Evolutionary conservation across 345 rosid species (phyloP), one percentile per base, ranked within the genome.

Genomic region (Raphanus sativus): DNA sequence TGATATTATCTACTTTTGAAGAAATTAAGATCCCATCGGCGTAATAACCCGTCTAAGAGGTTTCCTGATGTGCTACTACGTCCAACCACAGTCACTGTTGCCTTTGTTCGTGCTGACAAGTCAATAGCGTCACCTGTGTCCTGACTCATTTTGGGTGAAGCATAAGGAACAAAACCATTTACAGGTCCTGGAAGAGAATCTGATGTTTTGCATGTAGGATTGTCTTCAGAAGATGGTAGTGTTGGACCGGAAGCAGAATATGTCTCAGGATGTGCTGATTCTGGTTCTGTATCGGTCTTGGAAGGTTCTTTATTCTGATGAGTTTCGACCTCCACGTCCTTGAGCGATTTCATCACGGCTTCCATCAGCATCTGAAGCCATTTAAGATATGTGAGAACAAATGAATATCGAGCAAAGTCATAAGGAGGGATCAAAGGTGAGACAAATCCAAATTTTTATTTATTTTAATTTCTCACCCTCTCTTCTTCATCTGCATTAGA

Each of bases 331-430:
- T 89, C 87, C 70, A 88, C 9, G 74, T 91, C 97, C 79, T 88
- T 90, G 17, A 91, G 73, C 9, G 97, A 88, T 78, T 85, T 83
- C 63, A 89, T 84, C 71, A 90, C 83, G 2, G 97, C 97, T 84
- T 89, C 94, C 95, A 89, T 85, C 64, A 92, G 75, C 98, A 94
- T 94, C 98, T 90, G 89, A 70, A 67, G 67, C 73, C 90, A 96
- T 77, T 88, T 90, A 15, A 91, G 72, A 71, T 12, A 65, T 68
- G 50, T 78, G 45, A 50, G 64, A 58, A 65, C 48, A 69, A 32
- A 13, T 2, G 8, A 73, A 32, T 68, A 36, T 13, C 52, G 65
- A 66, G 61, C 16, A 61, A 65, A 10, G 7, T 72, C 16, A 26
- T 62, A 4, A 33, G 36, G 28, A 62, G 48, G 28, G 30, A 8